Percentiles rank a stretch among this genome's conserved stretches.
These are phyloP conservation scores for Cutaneotrichosporon sp. DNA, from an alignment of 1,284 basidiomycete genomes.

Conservation along the genomic window DNA sequence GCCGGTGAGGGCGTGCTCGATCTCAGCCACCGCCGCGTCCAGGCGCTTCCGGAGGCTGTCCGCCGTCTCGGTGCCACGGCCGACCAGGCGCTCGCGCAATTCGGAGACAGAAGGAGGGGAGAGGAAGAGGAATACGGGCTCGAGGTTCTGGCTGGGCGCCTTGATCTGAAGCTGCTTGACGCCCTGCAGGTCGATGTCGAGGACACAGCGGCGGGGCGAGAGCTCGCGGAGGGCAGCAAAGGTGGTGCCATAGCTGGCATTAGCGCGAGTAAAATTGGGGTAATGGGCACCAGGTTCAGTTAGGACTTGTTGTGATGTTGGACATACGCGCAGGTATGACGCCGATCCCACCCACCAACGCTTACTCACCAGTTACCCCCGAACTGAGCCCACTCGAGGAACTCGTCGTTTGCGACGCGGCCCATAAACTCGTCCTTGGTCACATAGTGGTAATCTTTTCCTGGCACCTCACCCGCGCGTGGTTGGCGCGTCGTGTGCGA, in stretches of 20 bases:
- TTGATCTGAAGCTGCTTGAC: slow-evolving; percentile 79
- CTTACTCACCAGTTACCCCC: slow-evolving; percentile 72
- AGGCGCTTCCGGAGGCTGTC: slow-evolving; percentile 73
- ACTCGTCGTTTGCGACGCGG: slow-evolving; percentile 58
- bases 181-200: slow-evolving; percentile 98
- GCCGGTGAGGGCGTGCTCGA: slow-evolving; percentile 75
- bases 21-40: slow-evolving; percentile 75
- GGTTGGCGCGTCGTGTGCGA: slow-evolving; percentile 92
- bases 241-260: slow-evolving; percentile 73
- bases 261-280: not conserved
- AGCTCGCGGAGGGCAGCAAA: slow-evolving; percentile 64
- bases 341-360: too few species aligned
- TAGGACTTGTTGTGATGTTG: too few species aligned
- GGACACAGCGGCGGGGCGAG: slow-evolving; percentile 71
- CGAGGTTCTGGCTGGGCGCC: slow-evolving; percentile 61
- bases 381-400: slow-evolving; percentile 70
- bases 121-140: slow-evolving; percentile 90
- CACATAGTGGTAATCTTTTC: slow-evolving; percentile 63
- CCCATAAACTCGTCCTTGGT: slow-evolving; percentile 56
- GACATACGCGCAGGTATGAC: too few species aligned
- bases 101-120: slow-evolving; percentile 75
- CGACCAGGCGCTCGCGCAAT: slow-evolving; percentile 68
- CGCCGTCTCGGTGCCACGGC: slow-evolving; percentile 82
- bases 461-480: slow-evolving; percentile 77
- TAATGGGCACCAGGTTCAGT: too few species aligned